Base-by-base conservation (phyloP, 2,329 filamentous ascomycete genomes). In the Fusarium miscanthi region DNA sequence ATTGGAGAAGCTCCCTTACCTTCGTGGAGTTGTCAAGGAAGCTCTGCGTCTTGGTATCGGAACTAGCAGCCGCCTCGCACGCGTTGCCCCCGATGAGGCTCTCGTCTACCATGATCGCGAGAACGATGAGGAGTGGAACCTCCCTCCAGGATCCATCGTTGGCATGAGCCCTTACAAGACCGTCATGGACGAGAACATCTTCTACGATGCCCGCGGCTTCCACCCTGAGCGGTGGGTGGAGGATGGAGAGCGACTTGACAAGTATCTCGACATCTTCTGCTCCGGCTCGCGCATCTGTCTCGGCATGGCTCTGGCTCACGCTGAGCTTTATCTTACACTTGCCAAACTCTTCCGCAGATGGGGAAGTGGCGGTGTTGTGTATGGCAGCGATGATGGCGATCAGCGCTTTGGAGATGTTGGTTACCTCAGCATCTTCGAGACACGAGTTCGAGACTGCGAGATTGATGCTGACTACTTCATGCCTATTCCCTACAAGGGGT, bases 21-120 rank as follows among this genome's bases (percentile, higher is more conserved):
- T 88, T 31, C 78, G 82, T 33, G 86, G 85, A n/a, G 84, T 87
- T 6, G 81, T 89, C 61, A 85, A 84, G 51, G 87, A 89, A 76
- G 80, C 84, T 1, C 79, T 88, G 72, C 83, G 87, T 11, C 78
- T 87, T 8, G 83, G 86, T 57, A 84, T 86, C 19, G 83, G 83
- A 17, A 81, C 86, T 5, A 85, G 83, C n/a, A 82, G 85, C 58
- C 77, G 84, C 8, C 80, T 88, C 3, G 84, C 87, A 57, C 85
- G 87, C 3, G 78, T 86, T 23, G 85, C 86, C 0, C 84, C 86
- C 5, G 74, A 80, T 33, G 80, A 82, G 66, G 72, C 75, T 6
- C 72, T 82, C 25, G 64, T 77, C 41, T 78, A 78, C 30, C 65
- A 71, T n/a, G 81, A 82, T 52, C 66, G 62, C 6, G 69, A 70